A percentile compares a stretch with the other conserved stretches of the same genome.
Evolutionary conservation across 2,329 filamentous ascomycete genomes (phyloP).

Genomic region (Curvularia verruculosa): DNA sequence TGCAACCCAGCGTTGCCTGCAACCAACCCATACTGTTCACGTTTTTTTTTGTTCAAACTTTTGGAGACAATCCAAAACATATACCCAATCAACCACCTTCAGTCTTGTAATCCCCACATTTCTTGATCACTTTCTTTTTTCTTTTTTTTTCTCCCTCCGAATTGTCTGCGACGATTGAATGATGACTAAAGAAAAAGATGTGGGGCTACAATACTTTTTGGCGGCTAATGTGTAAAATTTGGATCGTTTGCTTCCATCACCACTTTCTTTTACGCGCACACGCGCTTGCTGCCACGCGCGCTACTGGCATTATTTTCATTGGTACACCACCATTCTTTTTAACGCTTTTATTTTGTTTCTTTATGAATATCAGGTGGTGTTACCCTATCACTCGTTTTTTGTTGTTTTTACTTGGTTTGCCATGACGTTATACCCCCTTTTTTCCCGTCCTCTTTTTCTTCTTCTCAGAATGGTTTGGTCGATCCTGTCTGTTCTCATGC

Average conservation of each 20-base stretch:
- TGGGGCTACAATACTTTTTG: constrained; percentile 4
- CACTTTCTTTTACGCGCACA: neutral
- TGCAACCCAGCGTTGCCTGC: neutral
- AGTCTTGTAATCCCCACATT: constrained; percentile 39
- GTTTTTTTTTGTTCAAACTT: constrained; percentile 11
- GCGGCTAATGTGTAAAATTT: constrained; percentile 2
- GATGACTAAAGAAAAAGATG: constrained; percentile 14
- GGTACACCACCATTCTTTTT: constrained; percentile 10
- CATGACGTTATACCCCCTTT: neutral
- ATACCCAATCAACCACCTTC: constrained; percentile 13
- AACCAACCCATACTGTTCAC: neutral
- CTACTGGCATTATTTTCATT: neutral
- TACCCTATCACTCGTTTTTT: constrained; percentile 3
- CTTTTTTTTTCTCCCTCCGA: constrained; percentile 13
- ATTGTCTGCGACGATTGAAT: constrained; percentile 40
- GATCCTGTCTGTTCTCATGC: neutral
- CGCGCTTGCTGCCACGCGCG: neutral
- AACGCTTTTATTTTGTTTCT: neutral
- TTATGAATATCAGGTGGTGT: constrained; percentile 4
- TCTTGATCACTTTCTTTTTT: constrained; percentile 18
- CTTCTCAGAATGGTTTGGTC: neutral
- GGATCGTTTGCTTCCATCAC: neutral
- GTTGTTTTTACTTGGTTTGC: neutral
- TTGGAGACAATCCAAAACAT: neutral
- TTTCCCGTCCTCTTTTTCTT: neutral